Base-by-base conservation (phyloP, 2,329 filamentous ascomycete species). In the Penicillium oxalicum region DNA sequence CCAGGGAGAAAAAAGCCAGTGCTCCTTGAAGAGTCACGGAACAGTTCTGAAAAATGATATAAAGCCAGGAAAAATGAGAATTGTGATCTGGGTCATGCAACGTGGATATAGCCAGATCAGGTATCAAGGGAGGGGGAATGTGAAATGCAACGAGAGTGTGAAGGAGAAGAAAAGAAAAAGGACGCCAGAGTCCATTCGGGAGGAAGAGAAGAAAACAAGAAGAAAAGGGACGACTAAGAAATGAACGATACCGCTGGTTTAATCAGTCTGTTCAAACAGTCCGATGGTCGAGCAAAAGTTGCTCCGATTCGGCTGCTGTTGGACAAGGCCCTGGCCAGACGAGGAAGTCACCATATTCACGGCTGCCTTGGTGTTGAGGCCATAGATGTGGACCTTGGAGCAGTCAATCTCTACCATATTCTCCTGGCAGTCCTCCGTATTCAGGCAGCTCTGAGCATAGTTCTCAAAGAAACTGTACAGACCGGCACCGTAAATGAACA, bases 381-480 rank as follows among this genome's bases (percentile, higher is more conserved):
- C 87, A 54, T 80, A 87, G 34, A 91, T 66, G 56, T 81, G 74
- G 35, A 88, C 74, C 44, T 75, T 61, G 0, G 74, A 86, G 63
- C 79, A 78, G 67, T 89, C 83, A 33, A 91, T 73, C 57, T 81
- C 82, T 40, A 91, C 77, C 72, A 93, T 90, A 70, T 89, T 85
- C 49, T 83, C 76, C 70, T 91, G 88, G 73, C 88, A 93, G 56
- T 78, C 80, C 65, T 87, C 78, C 8, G 76, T 76, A 34, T 70
- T 67, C 12, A 91, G 77, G 60, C 88, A 93, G 13, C 76, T 74
- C 69, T 90, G 85, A 34, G 71, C 74, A 70, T 91, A 91, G 75
- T 90, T 88, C 67, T 91, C 80, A 63, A 89, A 91, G 79, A 91
- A 91, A 56, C 79, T 84, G 77, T 91, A 91, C 50, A 91, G 71